These are phyloP conservation scores for Amanita subjunquillea DNA, from an alignment of 768 basidiomycete genomes.

Conservation along the genomic window DNA sequence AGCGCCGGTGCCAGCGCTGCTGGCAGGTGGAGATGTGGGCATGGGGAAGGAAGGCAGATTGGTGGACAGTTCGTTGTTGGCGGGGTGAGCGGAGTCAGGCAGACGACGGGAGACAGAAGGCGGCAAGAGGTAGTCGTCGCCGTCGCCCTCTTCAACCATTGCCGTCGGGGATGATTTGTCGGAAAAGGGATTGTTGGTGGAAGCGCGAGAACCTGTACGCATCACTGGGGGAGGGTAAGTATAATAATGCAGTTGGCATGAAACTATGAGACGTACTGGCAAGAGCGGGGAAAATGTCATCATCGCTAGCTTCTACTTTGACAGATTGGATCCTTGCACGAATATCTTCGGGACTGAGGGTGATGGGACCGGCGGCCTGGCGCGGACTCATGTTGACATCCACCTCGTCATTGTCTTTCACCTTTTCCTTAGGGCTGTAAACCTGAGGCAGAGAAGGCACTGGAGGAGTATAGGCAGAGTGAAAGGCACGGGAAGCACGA, in stretches of 20 bases:
- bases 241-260: neutral
- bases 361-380: conserved; percentile 30
- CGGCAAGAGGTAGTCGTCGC: neutral
- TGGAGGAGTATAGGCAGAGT: conserved; percentile 30
- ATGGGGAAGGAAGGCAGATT: neutral
- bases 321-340: conserved; percentile 34
- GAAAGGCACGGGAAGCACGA: conserved; percentile 21
- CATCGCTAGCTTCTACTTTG: conserved; percentile 16
- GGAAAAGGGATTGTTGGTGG: neutral
- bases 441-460: conserved; percentile 26
- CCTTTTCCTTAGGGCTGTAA: neutral
- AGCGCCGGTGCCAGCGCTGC: neutral
- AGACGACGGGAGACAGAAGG: neutral
- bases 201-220: conserved; percentile 40
- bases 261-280: conserved; percentile 33
- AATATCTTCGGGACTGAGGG: conserved; percentile 54
- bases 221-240: conserved; percentile 41
- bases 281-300: conserved; percentile 60
- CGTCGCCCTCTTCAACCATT: neutral
- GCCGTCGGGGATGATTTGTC: neutral
- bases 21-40: neutral
- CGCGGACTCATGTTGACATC: conserved; percentile 21
- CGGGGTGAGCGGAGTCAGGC: neutral
- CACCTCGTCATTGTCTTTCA: conserved; percentile 11
- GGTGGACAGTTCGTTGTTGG: neutral